A percentile compares a stretch with the other conserved stretches of the same genome.
Conservation (phyloP, 2,329 filamentous ascomycete species). For the Ploettnerulaceae sp. region DNA sequence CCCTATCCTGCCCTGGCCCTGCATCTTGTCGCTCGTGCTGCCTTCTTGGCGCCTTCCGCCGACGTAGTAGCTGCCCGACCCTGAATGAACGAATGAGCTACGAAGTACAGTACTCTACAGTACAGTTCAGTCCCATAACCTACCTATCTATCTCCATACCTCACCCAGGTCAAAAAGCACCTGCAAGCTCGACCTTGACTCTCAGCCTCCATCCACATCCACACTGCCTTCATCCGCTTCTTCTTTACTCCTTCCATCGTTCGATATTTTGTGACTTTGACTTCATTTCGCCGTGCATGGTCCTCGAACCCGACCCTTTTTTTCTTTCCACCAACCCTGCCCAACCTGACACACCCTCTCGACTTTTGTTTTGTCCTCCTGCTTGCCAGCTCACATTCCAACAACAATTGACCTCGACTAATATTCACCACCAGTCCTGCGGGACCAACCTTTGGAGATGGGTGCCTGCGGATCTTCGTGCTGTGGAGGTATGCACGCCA, state of each 20-base stretch:
- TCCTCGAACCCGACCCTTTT: not conserved
- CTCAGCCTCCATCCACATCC: not conserved
- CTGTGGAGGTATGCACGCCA: slow-evolving; percentile 47
- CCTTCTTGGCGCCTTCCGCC: slow-evolving; percentile 10
- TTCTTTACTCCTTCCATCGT: slow-evolving; percentile 1
- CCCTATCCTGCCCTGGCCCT: not conserved
- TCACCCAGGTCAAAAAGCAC: not conserved
- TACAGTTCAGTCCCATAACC: not conserved
- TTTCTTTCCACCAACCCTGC: slow-evolving; percentile 13
- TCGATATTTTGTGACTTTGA: not conserved
- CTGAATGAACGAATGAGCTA: not conserved
- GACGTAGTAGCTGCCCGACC: slow-evolving; percentile 9
- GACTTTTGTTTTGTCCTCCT: slow-evolving; percentile 24
- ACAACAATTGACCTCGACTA: slow-evolving; percentile 27
- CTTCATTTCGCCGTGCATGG: slow-evolving; percentile 10
- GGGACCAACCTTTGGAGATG: slow-evolving; percentile 43
- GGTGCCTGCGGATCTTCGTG: slow-evolving; percentile 58
- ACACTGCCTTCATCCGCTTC: not conserved
- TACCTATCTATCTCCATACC: not conserved
- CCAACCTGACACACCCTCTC: slow-evolving; percentile 15
- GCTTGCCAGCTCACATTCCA: slow-evolving; percentile 22
- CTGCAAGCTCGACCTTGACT: slow-evolving; percentile 16
- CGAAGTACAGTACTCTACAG: too few relatives aligned
- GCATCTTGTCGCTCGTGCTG: not conserved
- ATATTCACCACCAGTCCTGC: slow-evolving; percentile 25